These are phyloP conservation scores for Ophiostoma novo-ulmi DNA, from an alignment of 2,329 filamentous ascomycete species.

Conservation along the genomic window DNA sequence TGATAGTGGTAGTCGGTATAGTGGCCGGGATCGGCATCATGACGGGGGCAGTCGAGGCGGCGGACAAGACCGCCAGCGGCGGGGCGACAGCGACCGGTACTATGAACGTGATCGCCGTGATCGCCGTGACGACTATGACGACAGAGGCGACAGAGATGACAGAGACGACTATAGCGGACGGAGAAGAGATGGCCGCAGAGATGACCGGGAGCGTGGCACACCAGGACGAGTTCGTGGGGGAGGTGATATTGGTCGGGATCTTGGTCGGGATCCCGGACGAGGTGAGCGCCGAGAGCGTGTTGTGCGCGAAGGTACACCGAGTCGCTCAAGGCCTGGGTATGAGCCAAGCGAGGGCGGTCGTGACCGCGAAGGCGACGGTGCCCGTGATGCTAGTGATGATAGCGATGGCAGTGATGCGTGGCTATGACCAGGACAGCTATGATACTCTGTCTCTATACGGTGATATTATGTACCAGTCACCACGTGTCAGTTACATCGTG, in stretches of 20 bases:
- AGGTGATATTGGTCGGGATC: neutral
- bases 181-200: neutral
- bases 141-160: neutral
- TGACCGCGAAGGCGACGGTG: neutral
- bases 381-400: neutral
- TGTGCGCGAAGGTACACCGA: neutral
- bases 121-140: neutral
- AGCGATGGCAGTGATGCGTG: neutral
- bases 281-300: neutral
- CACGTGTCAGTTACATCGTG: no score
- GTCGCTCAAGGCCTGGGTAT: neutral
- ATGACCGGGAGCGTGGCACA: neutral
- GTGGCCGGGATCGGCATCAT: neutral
- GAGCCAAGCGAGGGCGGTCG: conserved; percentile 2
- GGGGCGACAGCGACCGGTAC: neutral
- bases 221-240: neutral
- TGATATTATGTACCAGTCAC: no score
- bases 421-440: neutral
- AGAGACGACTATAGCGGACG: neutral
- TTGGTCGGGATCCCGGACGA: neutral
- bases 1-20: neutral
- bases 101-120: neutral
- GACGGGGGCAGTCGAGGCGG: neutral
- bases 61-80: neutral
- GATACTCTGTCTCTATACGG: neutral